Evolutionary conservation across 2,329 filamentous ascomycete species (phyloP).

Genomic region (Thermochaetoides dissita): DNA sequence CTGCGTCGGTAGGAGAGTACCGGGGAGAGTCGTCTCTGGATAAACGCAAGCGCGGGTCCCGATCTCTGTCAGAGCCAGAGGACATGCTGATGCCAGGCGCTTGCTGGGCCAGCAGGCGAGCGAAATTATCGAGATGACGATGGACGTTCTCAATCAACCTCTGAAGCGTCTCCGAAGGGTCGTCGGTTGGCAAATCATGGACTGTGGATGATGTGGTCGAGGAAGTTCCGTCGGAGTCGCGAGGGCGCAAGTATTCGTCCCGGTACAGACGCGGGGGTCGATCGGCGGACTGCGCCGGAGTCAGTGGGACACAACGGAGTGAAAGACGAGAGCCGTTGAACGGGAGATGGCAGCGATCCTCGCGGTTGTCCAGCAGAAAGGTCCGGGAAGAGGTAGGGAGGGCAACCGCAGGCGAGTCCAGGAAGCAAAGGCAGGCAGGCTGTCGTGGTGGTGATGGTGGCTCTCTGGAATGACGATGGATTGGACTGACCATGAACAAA

Average conservation of each 20-base stretch:
- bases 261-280: slow-evolving; percentile 12
- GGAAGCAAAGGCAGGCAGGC: no score
- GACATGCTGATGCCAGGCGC: slow-evolving; percentile 18
- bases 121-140: slow-evolving; percentile 16
- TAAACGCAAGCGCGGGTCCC: slow-evolving; percentile 24
- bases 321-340: no score
- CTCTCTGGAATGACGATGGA: no score
- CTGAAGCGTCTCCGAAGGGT: slow-evolving; percentile 29
- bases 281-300: slow-evolving; percentile 19
- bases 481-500: no score
- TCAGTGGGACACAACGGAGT: no score
- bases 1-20: slow-evolving; percentile 14
- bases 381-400: no score
- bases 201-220: slow-evolving; percentile 27
- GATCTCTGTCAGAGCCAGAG: slow-evolving; percentile 21
- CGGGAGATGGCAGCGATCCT: no score
- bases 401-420: no score
- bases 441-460: no score
- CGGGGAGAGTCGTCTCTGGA: slow-evolving; percentile 17
- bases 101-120: slow-evolving; percentile 1
- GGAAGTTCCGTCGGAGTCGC: slow-evolving; percentile 16
- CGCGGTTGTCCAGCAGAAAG: no score
- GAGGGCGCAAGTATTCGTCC: not conserved
- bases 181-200: slow-evolving; percentile 22
- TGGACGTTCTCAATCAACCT: slow-evolving; percentile 29